Conservation (phyloP, 805 yeast genomes). For the Maudiozyma saulgeensis region DNA sequence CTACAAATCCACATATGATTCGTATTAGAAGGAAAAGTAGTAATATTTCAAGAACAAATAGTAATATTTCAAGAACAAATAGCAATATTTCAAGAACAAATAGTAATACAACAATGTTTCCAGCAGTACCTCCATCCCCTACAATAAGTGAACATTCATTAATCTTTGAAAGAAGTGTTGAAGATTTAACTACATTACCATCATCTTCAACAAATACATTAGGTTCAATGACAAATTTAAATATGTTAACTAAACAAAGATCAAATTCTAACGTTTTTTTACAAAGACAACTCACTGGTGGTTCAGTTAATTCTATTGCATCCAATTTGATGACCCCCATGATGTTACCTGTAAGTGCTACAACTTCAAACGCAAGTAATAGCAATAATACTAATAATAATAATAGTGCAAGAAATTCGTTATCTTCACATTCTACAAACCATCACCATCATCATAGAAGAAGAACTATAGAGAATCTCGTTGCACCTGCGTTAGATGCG, state of each 20-base stretch:
- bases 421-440: neutral
- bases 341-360: neutral
- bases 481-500: constrained; percentile 78
- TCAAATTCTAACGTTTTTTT: constrained; percentile 5
- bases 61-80: neutral
- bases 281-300: constrained; percentile 5
- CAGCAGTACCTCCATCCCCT: constrained; percentile 4
- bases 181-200: constrained; percentile 36
- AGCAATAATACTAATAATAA: neutral
- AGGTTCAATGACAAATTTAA: constrained; percentile 3
- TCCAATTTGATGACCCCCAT: neutral
- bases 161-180: constrained; percentile 61
- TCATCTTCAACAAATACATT: constrained; percentile 4
- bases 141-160: constrained; percentile 32
- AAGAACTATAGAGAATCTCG: constrained; percentile 49
- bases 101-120: neutral
- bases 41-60: constrained; percentile 1
- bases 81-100: constrained; percentile 1
- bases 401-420: neutral
- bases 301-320: constrained; percentile 1
- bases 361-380: neutral
- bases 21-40: neutral
- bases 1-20: neutral
- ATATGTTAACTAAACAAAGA: constrained; percentile 1
- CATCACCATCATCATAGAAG: constrained; percentile 22